Base-by-base conservation (phyloP, 352 stramenopile species). In the Pythium rhizo-oryzae region DNA sequence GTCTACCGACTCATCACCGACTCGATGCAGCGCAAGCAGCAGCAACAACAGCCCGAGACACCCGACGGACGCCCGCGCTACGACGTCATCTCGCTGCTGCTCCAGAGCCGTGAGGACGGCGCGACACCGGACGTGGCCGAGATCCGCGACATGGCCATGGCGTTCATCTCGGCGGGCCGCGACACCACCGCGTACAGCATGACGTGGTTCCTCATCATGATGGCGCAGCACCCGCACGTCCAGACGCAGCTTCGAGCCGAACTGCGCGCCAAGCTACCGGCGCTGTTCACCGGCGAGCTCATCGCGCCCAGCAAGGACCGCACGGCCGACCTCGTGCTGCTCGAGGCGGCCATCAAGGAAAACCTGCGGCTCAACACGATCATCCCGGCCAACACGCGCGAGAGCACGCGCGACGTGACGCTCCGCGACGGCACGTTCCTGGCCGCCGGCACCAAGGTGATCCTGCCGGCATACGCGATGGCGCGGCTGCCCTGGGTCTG, bases 81-180 rank as follows among this genome's bases (percentile, higher is more conserved):
- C 43, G 56, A 67, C 50, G 33, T 71, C 41, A 53, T 69, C 47
- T 46, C 43, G 55, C 67, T 69, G n/a, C 61, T 67, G 23, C 47
- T 72, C 21, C 52, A 63, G n/a, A 35, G 37, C 49, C 37, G 30
- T 12, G 51, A 9, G 30, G 41, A 4, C 19, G 33, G 52, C 21
- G 33, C 30, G 4, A 21, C 41, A 15, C 41, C 41, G 15, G 54
- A 69, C 33, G 44, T 56, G 23, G 44, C 44, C 44, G 53, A 63
- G 18, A 82, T 97, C 46, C 83, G 85, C n/a, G 84, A 96, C 72
- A 90, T 97, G 53, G 74, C 87, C 13, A 75, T 97, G 25, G 90
- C 76, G 21, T 91, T 96, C 57, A 72, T 94, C 39, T 73, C 81
- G 23, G 85, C 87, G 58, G 88, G 89, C 12, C 70, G 83, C 9